phyloP scores from a whole-genome alignment of 345 rosid genomes.

The Citrus unshiu region DNA sequence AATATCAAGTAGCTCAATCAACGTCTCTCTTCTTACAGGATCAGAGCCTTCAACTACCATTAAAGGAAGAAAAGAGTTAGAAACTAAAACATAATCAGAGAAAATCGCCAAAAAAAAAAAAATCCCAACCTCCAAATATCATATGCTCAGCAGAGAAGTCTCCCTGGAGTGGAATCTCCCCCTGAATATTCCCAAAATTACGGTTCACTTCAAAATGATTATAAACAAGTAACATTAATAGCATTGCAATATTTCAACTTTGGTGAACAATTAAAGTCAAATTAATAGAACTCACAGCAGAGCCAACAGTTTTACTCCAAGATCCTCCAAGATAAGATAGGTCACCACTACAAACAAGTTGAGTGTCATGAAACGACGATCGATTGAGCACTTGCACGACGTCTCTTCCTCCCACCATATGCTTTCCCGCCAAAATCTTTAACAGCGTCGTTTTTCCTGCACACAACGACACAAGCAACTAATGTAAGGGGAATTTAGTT shows the following conservation, averaged over 20 bases:
- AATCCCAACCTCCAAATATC: slow-evolving; percentile 88
- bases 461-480: neutral
- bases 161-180: slow-evolving; percentile 92
- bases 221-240: neutral
- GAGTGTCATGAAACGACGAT: slow-evolving; percentile 90
- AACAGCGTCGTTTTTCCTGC: slow-evolving; percentile 86
- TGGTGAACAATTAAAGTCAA: neutral
- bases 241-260: neutral
- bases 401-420: slow-evolving; percentile 89
- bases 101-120: neutral
- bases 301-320: slow-evolving; percentile 89
- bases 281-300: slow-evolving; percentile 58
- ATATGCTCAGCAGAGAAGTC: slow-evolving; percentile 95
- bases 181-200: slow-evolving; percentile 44
- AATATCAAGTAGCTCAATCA: slow-evolving; percentile 93
- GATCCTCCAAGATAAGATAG: slow-evolving; percentile 89
- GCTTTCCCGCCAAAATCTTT: slow-evolving; percentile 87
- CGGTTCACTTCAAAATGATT: neutral
- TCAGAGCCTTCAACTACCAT: slow-evolving; percentile 84
- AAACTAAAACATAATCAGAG: too few species aligned
- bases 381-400: slow-evolving; percentile 73
- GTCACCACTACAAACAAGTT: slow-evolving; percentile 78
- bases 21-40: slow-evolving; percentile 75
- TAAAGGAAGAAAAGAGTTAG: neutral
- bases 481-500: neutral